A percentile compares a stretch with the other conserved stretches of the same genome.
Evolutionary conservation across 1,284 basidiomycete genomes (phyloP).

Genomic region (Acaromyces ingoldii): DNA sequence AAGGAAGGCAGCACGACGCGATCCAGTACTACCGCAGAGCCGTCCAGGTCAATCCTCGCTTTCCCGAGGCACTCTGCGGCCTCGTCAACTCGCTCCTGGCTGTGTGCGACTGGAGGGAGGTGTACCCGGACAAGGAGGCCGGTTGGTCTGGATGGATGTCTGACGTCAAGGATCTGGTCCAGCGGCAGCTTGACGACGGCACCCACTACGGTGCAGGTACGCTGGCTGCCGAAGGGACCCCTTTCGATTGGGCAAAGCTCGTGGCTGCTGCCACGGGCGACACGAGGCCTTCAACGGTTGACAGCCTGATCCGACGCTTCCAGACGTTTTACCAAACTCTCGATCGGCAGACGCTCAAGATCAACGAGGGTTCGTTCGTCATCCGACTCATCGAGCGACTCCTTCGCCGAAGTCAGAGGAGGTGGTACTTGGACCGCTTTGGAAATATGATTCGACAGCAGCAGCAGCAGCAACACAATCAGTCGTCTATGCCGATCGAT

Average conservation of each 20-base stretch:
- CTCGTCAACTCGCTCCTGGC: slow-evolving; percentile 59
- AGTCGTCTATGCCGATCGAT: not conserved
- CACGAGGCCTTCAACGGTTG: slow-evolving; percentile 36
- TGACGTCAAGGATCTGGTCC: slow-evolving; percentile 54
- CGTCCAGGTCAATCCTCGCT: slow-evolving; percentile 57
- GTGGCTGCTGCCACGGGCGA: slow-evolving; percentile 49
- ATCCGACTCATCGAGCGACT: slow-evolving; percentile 60
- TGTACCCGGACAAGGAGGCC: slow-evolving; percentile 20
- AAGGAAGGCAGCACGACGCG: slow-evolving; percentile 59
- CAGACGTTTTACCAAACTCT: slow-evolving; percentile 51
- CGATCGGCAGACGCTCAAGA: slow-evolving; percentile 33
- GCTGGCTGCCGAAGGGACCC: slow-evolving; percentile 49
- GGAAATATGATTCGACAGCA: slow-evolving; percentile 2
- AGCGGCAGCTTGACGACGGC: slow-evolving; percentile 56
- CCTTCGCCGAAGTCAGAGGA: slow-evolving; percentile 57
- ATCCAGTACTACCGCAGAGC: slow-evolving; percentile 60
- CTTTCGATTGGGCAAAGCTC: slow-evolving; percentile 57
- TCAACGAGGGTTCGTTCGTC: slow-evolving; percentile 59
- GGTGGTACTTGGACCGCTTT: slow-evolving; percentile 56
- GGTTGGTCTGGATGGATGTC: slow-evolving; percentile 55
- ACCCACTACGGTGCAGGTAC: slow-evolving; percentile 54
- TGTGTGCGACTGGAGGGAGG: slow-evolving; percentile 60
- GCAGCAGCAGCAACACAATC: not conserved
- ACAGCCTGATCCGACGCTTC: slow-evolving; percentile 53
- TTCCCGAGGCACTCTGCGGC: slow-evolving; percentile 62